Percentiles rank a stretch among this genome's conserved stretches.
These are phyloP conservation scores for Forsythia suspensa DNA, from an alignment of 257 asterid genomes.

Conservation along the genomic window DNA sequence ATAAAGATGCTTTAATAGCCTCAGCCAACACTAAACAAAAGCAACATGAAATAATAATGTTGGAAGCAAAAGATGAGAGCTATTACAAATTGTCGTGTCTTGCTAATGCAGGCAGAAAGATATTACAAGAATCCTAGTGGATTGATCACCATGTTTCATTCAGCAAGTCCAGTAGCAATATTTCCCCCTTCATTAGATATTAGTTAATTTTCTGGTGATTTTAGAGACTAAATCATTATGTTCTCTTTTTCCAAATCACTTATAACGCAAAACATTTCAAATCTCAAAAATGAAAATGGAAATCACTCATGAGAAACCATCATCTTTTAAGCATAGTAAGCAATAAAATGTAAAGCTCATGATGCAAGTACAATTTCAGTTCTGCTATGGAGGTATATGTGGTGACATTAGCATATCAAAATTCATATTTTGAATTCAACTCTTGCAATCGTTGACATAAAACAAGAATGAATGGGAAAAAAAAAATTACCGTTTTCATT, in stretches of 20 bases:
- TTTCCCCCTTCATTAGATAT: too few species aligned
- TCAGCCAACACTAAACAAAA: too few species aligned
- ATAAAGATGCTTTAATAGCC: too few species aligned
- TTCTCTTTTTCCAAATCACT: neutral
- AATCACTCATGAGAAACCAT: neutral
- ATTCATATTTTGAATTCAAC: neutral
- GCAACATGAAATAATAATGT: too few species aligned
- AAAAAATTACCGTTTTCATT: neutral
- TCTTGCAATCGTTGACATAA: neutral
- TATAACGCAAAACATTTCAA: neutral
- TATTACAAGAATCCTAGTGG: too few species aligned
- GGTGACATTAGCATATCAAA: neutral
- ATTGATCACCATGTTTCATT: too few species aligned
- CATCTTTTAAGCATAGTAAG: neutral
- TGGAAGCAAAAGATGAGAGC: too few species aligned
- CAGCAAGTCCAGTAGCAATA: too few species aligned
- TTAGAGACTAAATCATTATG: too few species aligned
- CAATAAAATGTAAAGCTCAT: neutral
- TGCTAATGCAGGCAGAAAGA: too few species aligned
- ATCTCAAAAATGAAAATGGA: neutral
- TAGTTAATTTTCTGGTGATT: too few species aligned
- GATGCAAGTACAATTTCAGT: neutral
- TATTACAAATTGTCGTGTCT: too few species aligned
- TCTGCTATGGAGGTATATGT: neutral
- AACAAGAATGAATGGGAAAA: neutral